These are phyloP conservation scores for Ganoderma multipileum DNA, from an alignment of 1,284 basidiomycete genomes.

Conservation along the genomic window DNA sequence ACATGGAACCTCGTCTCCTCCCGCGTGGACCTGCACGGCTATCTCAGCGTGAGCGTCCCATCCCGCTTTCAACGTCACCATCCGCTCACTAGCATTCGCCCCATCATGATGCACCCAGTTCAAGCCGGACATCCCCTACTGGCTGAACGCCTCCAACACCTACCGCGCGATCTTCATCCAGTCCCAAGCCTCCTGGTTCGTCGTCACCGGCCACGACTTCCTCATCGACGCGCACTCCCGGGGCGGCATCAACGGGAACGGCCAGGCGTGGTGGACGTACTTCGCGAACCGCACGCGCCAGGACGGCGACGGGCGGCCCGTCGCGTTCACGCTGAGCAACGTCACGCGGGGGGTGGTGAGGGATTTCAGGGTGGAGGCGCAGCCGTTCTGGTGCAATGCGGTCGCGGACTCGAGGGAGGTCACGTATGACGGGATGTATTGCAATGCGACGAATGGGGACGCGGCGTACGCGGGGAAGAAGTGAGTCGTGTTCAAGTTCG, in stretches of 20 bases:
- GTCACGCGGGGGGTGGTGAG: slow-evolving; percentile 54
- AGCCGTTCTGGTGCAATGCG: slow-evolving; percentile 72
- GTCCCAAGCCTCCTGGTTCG: slow-evolving; percentile 72
- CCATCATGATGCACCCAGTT: slow-evolving; percentile 55
- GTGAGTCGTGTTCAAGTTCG: slow-evolving; percentile 44
- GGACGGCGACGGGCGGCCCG: slow-evolving; percentile 68
- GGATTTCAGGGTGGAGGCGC: slow-evolving; percentile 63
- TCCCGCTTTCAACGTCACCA: background rate
- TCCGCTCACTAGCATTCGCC: background rate
- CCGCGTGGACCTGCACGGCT: slow-evolving; percentile 61
- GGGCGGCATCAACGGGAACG: slow-evolving; percentile 73
- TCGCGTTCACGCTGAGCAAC: slow-evolving; percentile 62
- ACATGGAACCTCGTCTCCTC: slow-evolving; percentile 61
- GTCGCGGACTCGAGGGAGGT: slow-evolving; percentile 61
- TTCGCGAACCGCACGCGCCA: slow-evolving; percentile 48
- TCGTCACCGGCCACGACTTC: slow-evolving; percentile 66
- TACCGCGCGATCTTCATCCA: slow-evolving; percentile 71
- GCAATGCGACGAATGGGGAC: slow-evolving; percentile 70
- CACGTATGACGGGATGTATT: slow-evolving; percentile 64
- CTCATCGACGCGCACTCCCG: slow-evolving; percentile 62
- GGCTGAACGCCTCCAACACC: slow-evolving; percentile 62
- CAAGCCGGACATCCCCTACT: slow-evolving; percentile 61
- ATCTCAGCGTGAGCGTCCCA: slow-evolving; percentile 51
- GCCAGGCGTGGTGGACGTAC: slow-evolving; percentile 59
- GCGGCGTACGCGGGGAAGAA: slow-evolving; percentile 54